A percentile compares a stretch with the other conserved stretches of the same genome.
These are phyloP conservation scores for Aspergillus kassunensis DNA, from an alignment of 495 filamentous ascomycete genomes.

Conservation along the genomic window DNA sequence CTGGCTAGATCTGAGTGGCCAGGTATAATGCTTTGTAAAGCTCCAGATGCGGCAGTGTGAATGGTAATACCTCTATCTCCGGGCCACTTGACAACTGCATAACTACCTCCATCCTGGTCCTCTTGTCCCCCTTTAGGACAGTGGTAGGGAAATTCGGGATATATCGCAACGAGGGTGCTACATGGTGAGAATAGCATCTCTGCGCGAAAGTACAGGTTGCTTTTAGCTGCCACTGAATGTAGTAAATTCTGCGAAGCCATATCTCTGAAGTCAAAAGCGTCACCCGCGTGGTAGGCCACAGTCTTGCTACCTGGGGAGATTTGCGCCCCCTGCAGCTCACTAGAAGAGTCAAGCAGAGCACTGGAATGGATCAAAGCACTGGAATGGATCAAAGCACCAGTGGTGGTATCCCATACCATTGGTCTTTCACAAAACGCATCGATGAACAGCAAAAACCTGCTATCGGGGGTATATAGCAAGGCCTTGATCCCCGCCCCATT, in stretches of 20 bases:
- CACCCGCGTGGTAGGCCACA: background rate
- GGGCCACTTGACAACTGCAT: background rate
- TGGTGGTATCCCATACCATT: background rate
- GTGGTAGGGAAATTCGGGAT: background rate
- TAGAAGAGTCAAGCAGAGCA: background rate
- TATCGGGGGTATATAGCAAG: background rate
- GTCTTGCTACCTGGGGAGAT: background rate
- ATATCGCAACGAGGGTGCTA: background rate
- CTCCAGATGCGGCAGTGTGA: background rate
- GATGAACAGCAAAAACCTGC: background rate
- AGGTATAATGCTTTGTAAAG: background rate
- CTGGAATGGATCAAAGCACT: background rate
- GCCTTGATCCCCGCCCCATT: background rate
- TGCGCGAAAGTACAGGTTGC: background rate
- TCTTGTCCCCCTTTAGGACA: background rate
- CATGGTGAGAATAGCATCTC: background rate
- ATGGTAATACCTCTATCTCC: background rate
- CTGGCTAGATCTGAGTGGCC: background rate
- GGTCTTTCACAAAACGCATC: background rate
- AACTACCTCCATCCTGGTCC: background rate
- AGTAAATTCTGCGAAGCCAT: background rate
- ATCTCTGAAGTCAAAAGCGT: background rate
- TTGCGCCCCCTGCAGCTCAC: background rate
- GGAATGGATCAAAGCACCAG: background rate
- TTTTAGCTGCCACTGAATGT: background rate